Base-by-base conservation (phyloP, 805 yeast species). In the Nakazawaea sp. region DNA sequence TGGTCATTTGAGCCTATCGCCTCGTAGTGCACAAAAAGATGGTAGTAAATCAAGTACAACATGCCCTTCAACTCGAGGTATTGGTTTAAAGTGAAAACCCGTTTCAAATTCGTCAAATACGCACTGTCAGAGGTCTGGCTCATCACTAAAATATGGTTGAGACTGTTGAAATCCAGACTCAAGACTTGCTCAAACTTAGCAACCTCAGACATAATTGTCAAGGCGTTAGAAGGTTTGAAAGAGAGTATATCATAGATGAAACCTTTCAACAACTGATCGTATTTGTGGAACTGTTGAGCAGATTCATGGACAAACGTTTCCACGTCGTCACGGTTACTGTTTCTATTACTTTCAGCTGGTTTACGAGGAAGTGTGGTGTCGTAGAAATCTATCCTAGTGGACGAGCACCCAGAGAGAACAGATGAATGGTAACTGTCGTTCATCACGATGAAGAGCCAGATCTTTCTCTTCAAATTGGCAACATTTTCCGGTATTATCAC, bases 391-490 rank as follows among this genome's bases (percentile, higher is more conserved):
- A 40, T 35, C 8, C 43, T 38, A 18, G 51, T 26, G 13, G 44
- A 27, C 5, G 58, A 48, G 5, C 42, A 30, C 21, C 46, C 47
- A 2, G 62, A 60, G 33, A 36, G 42, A 3, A 38, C 38, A 21
- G 51, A 29, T 2, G 52, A 36, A 17, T 46, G 41, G 18, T 48
- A 45, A 16, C 50, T 33, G 37, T 58, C 63, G 30, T 47, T 24
- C 13, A 41, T 41, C 12, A 53, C 27, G 6, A 45, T 27, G 6
- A 43, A 27, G 43, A 48, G 46, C 62, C 64, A 57, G 8, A 56
- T 21, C 33, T 55, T 52, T 35, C 47, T 46, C 56, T 60, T 57
- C 18, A 56, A 34, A 15, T 51, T 46, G 2, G 27, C 16, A 8
- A 36, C 4, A 18, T 15, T 20, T 12, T 30, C 35, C 5, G 40